Percentiles rank a stretch among this genome's conserved stretches.
Conservation (phyloP, 345 rosid genomes). For the Euphorbia tirucalli region DNA sequence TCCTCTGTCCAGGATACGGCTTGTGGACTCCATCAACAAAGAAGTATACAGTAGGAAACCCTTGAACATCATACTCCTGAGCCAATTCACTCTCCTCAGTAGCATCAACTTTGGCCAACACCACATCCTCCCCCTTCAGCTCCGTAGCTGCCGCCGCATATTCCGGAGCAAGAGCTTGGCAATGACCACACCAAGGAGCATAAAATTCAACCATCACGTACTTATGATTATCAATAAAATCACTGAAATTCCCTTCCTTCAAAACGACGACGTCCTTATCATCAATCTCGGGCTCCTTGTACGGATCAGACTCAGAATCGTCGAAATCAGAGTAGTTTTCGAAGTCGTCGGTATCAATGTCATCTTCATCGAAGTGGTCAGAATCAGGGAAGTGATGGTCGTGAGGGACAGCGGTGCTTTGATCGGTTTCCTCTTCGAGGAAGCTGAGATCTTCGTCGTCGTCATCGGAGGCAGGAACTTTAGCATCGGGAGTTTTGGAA, state of each 20-base stretch:
- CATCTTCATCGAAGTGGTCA: constrained; percentile 29
- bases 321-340: constrained; percentile 63
- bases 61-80: constrained; percentile 74
- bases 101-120: constrained; percentile 92
- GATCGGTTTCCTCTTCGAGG: constrained; percentile 55
- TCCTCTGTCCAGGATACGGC: constrained; percentile 77
- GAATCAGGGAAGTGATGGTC: constrained; percentile 23
- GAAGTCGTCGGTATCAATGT: constrained; percentile 41
- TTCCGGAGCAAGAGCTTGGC: constrained; percentile 94
- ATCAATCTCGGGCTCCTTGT: constrained; percentile 65
- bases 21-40: constrained; percentile 85
- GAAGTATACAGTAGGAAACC: constrained; percentile 83
- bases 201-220: constrained; percentile 96
- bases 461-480: constrained; percentile 20
- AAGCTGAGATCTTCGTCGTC: constrained; percentile 79
- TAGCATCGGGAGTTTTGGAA: constrained; percentile 24
- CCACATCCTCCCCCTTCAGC: constrained; percentile 61
- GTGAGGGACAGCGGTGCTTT: constrained; percentile 21
- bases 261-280: constrained; percentile 88
- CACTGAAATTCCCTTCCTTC: constrained; percentile 74
- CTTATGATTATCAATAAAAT: constrained; percentile 53
- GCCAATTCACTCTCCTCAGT: constrained; percentile 86
- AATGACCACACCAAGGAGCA: constrained; percentile 99
- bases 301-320: constrained; percentile 46
- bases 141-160: constrained; percentile 98